phyloP scores from a whole-genome alignment of 768 basidiomycete genomes.

The Lentinula guzmanii region DNA sequence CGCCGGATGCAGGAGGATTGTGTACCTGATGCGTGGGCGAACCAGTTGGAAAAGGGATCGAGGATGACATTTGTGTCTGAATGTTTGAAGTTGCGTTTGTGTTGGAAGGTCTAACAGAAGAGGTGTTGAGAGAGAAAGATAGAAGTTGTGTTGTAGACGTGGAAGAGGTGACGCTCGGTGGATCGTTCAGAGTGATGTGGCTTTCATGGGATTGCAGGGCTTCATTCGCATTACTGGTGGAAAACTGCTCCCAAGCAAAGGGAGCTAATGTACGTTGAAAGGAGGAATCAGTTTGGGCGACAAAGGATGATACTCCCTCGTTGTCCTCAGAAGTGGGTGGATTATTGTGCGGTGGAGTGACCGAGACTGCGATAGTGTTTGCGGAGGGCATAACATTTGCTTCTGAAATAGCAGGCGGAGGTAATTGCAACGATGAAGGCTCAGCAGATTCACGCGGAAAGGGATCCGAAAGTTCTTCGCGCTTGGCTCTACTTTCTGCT shows the following conservation, averaged over 20 bases:
- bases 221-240: not conserved
- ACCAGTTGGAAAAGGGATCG: not conserved
- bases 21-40: conserved; percentile 6
- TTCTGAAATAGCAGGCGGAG: not conserved
- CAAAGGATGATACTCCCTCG: not conserved
- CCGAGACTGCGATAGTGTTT: not conserved
- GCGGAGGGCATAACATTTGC: not conserved
- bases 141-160: not conserved
- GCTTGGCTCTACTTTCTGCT: conserved; percentile 52
- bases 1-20: conserved; percentile 27
- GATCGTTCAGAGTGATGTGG: not conserved
- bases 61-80: not conserved
- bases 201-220: not conserved
- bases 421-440: not conserved
- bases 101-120: not conserved
- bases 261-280: not conserved
- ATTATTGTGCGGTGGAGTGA: not conserved
- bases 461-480: conserved; percentile 27
- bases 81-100: not conserved
- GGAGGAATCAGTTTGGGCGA: not conserved
- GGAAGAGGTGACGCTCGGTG: not conserved
- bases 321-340: not conserved
- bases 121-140: not conserved
- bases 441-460: not conserved
- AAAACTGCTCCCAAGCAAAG: conserved; percentile 1